Conservation (phyloP, 139 green algal genomes). For the Closterium sp. region DNA sequence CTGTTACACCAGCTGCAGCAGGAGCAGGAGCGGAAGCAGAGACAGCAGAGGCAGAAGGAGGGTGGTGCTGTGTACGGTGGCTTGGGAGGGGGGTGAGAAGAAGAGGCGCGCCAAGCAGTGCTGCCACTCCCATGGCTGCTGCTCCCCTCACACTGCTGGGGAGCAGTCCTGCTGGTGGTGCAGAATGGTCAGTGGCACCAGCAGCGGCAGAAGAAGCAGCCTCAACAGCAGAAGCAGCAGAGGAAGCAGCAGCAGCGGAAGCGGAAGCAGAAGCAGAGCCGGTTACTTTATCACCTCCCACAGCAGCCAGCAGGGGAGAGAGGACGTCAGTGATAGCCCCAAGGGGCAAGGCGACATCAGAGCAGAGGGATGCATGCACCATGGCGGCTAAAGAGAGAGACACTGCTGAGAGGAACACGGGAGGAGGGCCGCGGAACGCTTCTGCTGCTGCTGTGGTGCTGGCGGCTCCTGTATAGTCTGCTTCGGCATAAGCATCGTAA, state of each 20-base stretch:
- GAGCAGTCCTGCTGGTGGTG: neutral
- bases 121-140: neutral
- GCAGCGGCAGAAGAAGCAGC: neutral
- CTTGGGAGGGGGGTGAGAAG: neutral
- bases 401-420: neutral
- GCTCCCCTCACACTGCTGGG: neutral
- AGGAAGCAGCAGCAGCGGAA: neutral
- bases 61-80: no score
- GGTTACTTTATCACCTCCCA: neutral
- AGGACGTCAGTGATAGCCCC: neutral
- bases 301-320: neutral
- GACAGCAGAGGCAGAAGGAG: no score
- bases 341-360: neutral
- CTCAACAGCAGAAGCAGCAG: neutral
- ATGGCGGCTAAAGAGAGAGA: neutral
- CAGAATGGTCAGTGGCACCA: neutral
- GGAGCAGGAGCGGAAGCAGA: no score
- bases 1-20: neutral
- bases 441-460: neutral
- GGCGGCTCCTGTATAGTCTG: neutral
- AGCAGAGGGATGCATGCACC: neutral
- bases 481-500: neutral
- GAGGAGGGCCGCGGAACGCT: neutral
- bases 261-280: neutral
- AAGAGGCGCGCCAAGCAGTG: neutral